A percentile compares a stretch with the other conserved stretches of the same genome.
phyloP scores from a whole-genome alignment of 1,284 basidiomycete genomes.

The Calocybe gambosa region DNA sequence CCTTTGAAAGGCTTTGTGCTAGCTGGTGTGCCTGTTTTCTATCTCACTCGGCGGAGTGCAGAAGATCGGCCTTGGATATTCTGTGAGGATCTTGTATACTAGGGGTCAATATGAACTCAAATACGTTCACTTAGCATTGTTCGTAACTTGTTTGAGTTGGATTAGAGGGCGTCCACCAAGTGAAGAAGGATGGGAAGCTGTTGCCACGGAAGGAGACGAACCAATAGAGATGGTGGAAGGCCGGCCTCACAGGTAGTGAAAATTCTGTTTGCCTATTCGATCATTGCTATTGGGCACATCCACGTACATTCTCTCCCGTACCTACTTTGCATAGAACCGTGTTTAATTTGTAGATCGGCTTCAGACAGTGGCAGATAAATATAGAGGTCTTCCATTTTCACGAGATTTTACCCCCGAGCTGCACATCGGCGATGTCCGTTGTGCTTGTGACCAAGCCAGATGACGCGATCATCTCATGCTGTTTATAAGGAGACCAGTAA shows the following conservation, averaged over 20 bases:
- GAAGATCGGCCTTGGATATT: conserved; percentile 39
- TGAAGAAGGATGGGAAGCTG: conserved; percentile 66
- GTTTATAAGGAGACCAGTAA: neutral
- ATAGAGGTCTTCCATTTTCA: neutral
- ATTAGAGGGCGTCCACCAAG: conserved; percentile 44
- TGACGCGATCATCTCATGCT: conserved; percentile 15
- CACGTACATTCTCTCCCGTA: neutral
- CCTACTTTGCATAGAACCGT: neutral
- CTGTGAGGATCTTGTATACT: conserved; percentile 31
- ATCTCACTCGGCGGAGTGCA: conserved; percentile 59
- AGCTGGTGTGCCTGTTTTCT: conserved; percentile 80
- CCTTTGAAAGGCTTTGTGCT: conserved; percentile 52
- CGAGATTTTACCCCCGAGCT: neutral
- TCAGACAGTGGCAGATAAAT: neutral
- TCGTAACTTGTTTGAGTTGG: conserved; percentile 36
- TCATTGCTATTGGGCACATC: neutral
- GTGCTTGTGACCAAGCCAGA: conserved; percentile 2
- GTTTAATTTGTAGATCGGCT: neutral
- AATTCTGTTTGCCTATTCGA: neutral
- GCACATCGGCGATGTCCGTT: conserved; percentile 6
- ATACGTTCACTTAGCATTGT: conserved; percentile 25
- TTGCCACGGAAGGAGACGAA: conserved; percentile 68
- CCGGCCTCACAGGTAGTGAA: conserved; percentile 23
- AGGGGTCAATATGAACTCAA: neutral
- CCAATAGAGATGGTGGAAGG: conserved; percentile 54